These are phyloP conservation scores for Fusarium musae DNA, from an alignment of 2,329 filamentous ascomycete genomes.

Conservation along the genomic window DNA sequence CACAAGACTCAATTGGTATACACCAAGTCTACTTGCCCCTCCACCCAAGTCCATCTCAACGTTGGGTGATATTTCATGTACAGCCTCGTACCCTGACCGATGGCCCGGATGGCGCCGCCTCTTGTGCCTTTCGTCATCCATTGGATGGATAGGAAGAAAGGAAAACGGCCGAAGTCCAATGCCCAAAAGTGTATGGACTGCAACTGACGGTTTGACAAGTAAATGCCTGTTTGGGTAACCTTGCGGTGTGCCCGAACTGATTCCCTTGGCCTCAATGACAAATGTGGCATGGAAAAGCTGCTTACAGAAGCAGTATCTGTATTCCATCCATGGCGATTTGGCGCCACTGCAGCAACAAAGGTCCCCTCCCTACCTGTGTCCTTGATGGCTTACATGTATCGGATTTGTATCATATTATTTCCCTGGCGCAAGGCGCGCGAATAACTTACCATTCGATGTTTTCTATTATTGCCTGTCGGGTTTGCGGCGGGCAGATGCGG, in stretches of 20 bases:
- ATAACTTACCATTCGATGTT: not conserved
- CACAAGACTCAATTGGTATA: not conserved
- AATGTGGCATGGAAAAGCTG: conserved; percentile 9
- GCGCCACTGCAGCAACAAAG: conserved; percentile 13
- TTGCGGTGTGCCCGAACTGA: conserved; percentile 6
- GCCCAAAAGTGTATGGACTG: not conserved
- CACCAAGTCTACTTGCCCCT: conserved; percentile 17
- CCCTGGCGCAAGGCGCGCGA: conserved; percentile 18
- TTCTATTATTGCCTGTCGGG: conserved; percentile 9
- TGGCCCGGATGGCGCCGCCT: conserved; percentile 18
- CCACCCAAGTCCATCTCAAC: not conserved
- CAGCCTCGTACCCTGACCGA: conserved; percentile 7
- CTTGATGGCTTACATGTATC: conserved; percentile 1
- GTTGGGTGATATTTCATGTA: conserved; percentile 1
- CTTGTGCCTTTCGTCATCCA: conserved; percentile 17
- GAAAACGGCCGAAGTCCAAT: conserved; percentile 15
- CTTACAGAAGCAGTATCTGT: conserved; percentile 23
- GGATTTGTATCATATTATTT: not conserved
- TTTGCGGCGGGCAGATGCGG: conserved; percentile 36
- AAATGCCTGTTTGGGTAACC: conserved; percentile 3
- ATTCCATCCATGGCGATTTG: not conserved
- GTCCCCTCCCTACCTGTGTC: conserved; percentile 4
- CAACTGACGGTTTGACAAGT: conserved; percentile 2
- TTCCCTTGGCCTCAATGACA: conserved; percentile 18
- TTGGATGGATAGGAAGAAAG: not conserved